A percentile compares a stretch with the other conserved stretches of the same genome.
Conservation (phyloP, 1,284 basidiomycete genomes). For the Lentinula novae-zelandiae region DNA sequence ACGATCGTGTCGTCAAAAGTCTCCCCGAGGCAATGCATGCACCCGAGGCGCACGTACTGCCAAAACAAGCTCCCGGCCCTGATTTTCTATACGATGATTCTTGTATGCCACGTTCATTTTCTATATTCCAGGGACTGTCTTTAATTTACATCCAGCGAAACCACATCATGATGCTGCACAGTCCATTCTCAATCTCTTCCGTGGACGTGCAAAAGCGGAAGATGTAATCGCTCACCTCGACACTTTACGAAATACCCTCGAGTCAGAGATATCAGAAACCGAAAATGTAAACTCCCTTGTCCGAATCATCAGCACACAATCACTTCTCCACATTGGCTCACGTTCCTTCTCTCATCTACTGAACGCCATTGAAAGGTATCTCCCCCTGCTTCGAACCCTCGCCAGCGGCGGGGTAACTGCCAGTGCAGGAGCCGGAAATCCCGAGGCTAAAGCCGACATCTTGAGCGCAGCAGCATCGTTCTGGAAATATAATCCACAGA, state of each 20-base stretch:
- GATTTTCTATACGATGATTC: slow-evolving; percentile 82
- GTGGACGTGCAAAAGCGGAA: slow-evolving; percentile 71
- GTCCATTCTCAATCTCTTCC: slow-evolving; percentile 78
- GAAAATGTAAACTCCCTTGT: slow-evolving; percentile 63
- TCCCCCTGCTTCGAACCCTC: slow-evolving; percentile 81
- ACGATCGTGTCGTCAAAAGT: slow-evolving; percentile 89
- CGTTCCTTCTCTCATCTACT: slow-evolving; percentile 98
- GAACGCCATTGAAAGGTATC: slow-evolving; percentile 96
- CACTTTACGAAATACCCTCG: slow-evolving; percentile 60
- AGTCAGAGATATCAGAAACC: slow-evolving; percentile 52
- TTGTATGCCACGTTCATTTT: slow-evolving; percentile 35
- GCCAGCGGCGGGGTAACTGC: slow-evolving; percentile 42
- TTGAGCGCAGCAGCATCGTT: slow-evolving; percentile 69
- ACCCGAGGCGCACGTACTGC: slow-evolving; percentile 62
- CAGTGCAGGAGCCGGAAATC: slow-evolving; percentile 37
- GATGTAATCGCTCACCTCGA: slow-evolving; percentile 80
- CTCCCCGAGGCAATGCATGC: slow-evolving; percentile 80
- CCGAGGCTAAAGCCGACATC: slow-evolving; percentile 67
- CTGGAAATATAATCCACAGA: slow-evolving; percentile 81
- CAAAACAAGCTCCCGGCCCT: slow-evolving; percentile 77
- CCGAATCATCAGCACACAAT: slow-evolving; percentile 84
- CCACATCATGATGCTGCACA: slow-evolving; percentile 79
- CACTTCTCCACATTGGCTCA: slow-evolving; percentile 86
- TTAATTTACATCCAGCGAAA: slow-evolving; percentile 44
- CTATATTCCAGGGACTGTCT: not conserved